Evolutionary conservation across 352 stramenopile species (phyloP).

Genomic region (Saprolegnia diclina): DNA sequence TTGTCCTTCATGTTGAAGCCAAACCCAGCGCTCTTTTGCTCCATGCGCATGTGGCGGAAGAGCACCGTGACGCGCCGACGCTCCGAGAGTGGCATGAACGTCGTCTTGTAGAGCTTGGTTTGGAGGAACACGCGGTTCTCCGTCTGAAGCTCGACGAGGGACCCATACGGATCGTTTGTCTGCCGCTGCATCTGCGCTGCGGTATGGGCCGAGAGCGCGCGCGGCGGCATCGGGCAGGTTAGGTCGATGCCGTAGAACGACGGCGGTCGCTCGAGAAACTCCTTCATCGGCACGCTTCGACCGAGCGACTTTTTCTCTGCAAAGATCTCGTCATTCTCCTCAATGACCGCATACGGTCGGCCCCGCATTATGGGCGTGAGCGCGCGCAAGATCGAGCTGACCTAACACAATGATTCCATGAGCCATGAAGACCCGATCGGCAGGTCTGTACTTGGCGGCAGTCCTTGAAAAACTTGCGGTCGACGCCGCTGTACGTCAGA

Average conservation of each 20-base stretch:
- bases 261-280: neutral
- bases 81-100: conserved; percentile 17
- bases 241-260: conserved; percentile 19
- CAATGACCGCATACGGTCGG: neutral
- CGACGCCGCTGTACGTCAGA: neutral
- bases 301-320: conserved; percentile 15
- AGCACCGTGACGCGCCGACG: conserved; percentile 16
- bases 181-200: neutral
- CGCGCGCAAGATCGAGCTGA: neutral
- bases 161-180: neutral
- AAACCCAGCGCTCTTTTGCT: conserved; percentile 6
- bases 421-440: neutral
- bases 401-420: neutral
- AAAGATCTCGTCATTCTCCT: neutral
- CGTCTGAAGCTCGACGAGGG: conserved; percentile 1
- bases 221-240: neutral
- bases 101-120: neutral
- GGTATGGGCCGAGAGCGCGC: neutral
- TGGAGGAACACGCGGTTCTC: neutral
- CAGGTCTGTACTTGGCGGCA: neutral
- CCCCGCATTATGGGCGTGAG: neutral
- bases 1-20: conserved; percentile 15
- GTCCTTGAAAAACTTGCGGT: conserved; percentile 8
- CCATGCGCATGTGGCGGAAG: conserved; percentile 19
- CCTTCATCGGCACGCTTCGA: neutral